Evolutionary conservation across 164 flowering plant genomes (phyloP).

Genomic region (Vitis amurensis): DNA sequence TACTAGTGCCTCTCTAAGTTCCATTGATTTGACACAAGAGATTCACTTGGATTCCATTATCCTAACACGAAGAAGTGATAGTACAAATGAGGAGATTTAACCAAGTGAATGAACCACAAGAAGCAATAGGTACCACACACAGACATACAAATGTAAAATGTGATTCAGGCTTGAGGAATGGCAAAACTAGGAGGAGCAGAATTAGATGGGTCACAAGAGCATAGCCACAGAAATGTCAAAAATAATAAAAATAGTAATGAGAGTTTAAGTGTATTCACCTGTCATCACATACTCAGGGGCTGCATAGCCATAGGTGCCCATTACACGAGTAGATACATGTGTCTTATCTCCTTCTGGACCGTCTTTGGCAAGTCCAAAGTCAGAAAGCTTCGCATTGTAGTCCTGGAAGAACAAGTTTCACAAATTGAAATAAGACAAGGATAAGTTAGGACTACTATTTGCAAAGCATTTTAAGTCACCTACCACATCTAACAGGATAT

Average conservation of each 20-base stretch:
- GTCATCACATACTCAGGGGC: conserved; percentile 37
- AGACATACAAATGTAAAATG: too few relatives aligned
- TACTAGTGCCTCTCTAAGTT: too few relatives aligned
- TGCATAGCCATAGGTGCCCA: conserved; percentile 33
- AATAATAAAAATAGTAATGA: too few relatives aligned
- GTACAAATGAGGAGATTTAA: too few relatives aligned
- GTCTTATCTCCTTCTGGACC: conserved; percentile 31
- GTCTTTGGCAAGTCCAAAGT: conserved; percentile 36
- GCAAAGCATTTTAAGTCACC: conserved; percentile 2
- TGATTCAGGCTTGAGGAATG: too few relatives aligned
- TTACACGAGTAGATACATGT: conserved; percentile 31
- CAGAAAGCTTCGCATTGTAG: conserved; percentile 37
- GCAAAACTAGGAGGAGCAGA: too few relatives aligned
- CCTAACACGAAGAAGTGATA: too few relatives aligned
- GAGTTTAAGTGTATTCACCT: conserved; percentile 11
- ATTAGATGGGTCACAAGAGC: neutral
- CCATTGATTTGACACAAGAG: too few relatives aligned
- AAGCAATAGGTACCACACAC: neutral
- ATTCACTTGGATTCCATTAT: too few relatives aligned
- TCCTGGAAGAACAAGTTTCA: conserved; percentile 11
- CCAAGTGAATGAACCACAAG: neutral
- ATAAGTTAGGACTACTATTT: neutral
- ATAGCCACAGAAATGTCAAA: neutral
- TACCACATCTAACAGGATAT: conserved; percentile 44
- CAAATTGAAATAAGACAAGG: neutral